Evolutionary conservation across 495 filamentous ascomycete genomes (phyloP), one percentile per base, ranked within the genome.

Genomic region (Podospora pseudopauciseta): DNA sequence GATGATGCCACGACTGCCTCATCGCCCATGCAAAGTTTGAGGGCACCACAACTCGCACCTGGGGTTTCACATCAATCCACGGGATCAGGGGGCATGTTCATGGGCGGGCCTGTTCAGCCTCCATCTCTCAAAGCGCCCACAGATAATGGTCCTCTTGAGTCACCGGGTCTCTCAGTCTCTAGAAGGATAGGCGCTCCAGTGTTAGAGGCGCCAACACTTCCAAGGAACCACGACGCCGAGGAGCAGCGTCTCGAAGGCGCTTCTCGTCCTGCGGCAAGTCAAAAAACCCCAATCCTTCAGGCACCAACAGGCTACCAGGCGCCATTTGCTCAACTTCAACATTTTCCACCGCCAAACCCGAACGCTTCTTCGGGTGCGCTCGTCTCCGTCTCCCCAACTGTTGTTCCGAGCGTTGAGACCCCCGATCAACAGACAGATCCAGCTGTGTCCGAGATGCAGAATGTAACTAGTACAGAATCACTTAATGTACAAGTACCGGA

Each of bases 101-200:
- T 61, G 59, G 26, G 59, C 59, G 59, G 59, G 26, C 59, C 59
- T 5, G 59, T 61, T 18, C 59, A 61, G 13, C 23, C 59, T 15
- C 59, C 59, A 4, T 7, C 16, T 13, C 23, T 61, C 59, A 28
- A 27, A 30, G 16, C 59, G 4, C 20, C 30, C 19, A 28, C 59
- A 6, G 59, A 61, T 26, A 61, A 32, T 32, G 59, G 59, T 18
- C 59, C 59, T 28, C 20, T 4, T 32, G 59, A 32, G 9, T 0
- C 39, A 49, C 13, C 0, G 2, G 39, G 39, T 49, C 39, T 49
- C 9, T 11, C 5, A 16, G 9, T 16, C 3, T 49, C 39, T 13
- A 49, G 18, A 49, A 49, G 39, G 39, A 3, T 13, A 49, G 39
- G 39, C 13, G 39, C 39, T 3, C 15, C 13, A 11, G 39, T 49